A percentile compares a stretch with the other conserved stretches of the same genome.
Evolutionary conservation across 202 grass and related monocot species (phyloP).

Genomic region (Panicum virgatum): DNA sequence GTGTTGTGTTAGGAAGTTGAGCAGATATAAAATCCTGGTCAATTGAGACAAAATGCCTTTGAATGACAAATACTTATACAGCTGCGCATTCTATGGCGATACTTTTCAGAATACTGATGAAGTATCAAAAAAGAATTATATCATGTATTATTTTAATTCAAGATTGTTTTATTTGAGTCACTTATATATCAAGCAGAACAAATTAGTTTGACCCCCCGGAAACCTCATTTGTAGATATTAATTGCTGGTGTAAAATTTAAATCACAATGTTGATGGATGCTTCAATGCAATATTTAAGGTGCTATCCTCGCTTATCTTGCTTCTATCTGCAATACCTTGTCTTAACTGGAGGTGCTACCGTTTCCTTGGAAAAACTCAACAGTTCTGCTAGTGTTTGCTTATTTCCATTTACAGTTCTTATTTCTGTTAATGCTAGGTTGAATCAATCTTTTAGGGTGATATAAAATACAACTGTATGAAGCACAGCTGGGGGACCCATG

Average conservation of each 20-base stretch:
- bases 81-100: neutral
- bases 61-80: neutral
- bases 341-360: neutral
- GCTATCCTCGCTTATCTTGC: neutral
- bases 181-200: neutral
- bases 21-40: neutral
- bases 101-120: neutral
- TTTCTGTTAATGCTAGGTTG: neutral
- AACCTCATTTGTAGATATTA: neutral
- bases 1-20: neutral
- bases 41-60: neutral
- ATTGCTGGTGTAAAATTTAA: neutral
- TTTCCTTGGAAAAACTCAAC: neutral
- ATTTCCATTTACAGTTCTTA: conserved; percentile 4
- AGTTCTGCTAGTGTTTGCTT: neutral
- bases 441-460: neutral
- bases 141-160: neutral
- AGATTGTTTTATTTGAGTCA: neutral
- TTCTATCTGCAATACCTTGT: conserved; percentile 2
- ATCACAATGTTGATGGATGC: neutral
- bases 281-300: conserved; percentile 1
- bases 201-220: neutral
- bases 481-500: neutral
- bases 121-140: neutral
- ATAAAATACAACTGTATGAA: conserved; percentile 13